These are phyloP conservation scores for Starmerella lactis-condensi DNA, from an alignment of 805 yeast species.

Conservation along the genomic window DNA sequence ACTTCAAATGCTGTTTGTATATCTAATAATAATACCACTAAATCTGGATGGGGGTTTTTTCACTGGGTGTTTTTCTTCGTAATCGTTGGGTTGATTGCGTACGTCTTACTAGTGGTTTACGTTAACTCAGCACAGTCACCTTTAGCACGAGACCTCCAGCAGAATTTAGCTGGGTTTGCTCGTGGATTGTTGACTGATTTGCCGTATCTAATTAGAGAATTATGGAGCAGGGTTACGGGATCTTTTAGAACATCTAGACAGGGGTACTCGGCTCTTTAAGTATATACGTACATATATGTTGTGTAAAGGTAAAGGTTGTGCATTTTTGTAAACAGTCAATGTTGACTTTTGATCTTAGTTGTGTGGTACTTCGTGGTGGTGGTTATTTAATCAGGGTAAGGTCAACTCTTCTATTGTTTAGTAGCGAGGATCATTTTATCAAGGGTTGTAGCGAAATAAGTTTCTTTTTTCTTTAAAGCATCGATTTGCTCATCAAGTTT, in stretches of 20 bases:
- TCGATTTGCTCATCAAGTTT: conserved; percentile 40
- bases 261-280: conserved; percentile 79
- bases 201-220: conserved; percentile 54
- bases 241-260: conserved; percentile 54
- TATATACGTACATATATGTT: not conserved
- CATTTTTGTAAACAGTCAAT: no score
- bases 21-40: conserved; percentile 18
- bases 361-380: not conserved
- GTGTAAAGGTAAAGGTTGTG: no score
- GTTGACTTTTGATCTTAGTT: no score
- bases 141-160: conserved; percentile 45
- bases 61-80: conserved; percentile 66
- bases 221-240: conserved; percentile 46
- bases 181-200: conserved; percentile 42
- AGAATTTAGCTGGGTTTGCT: conserved; percentile 33
- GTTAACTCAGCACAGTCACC: conserved; percentile 50
- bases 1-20: no score
- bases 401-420: not conserved
- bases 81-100: conserved; percentile 51
- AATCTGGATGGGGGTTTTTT: conserved; percentile 57
- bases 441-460: conserved; percentile 56
- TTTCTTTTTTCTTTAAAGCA: conserved; percentile 46
- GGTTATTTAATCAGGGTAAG: not conserved
- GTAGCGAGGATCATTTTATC: conserved; percentile 35
- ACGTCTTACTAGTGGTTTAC: conserved; percentile 60